Evolutionary conservation across 352 stramenopile genomes (phyloP), one percentile per base, ranked within the genome.

Genomic region (Aphanomyces astaci): DNA sequence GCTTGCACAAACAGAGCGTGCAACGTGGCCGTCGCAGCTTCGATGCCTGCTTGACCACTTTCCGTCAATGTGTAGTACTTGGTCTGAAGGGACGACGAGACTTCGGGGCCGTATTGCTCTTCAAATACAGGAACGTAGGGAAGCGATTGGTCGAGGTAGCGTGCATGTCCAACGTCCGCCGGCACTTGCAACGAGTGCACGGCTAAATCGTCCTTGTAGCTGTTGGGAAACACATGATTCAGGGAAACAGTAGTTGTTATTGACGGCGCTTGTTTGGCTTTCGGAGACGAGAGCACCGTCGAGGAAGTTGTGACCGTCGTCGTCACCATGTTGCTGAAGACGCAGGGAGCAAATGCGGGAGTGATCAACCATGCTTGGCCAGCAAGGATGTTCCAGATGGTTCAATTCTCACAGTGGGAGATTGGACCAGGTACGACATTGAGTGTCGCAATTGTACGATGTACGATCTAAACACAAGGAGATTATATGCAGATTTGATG

Each of bases 11-110:
- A 68, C 3, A 68, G 33, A 60, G 9, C 22, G 25, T 68, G 62
- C 27, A 68, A 45, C 32, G 31, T 45, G 2, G 27, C 2, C 51
- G 62, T 68, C 17, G 62, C 62, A 9, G 30, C 46, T 60, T 68
- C 62, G n/a, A 68, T 24, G 24, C 62, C 62, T 4, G 62, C 62
- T 59, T 68, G 62, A 25, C 62, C 62, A n/a, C 43, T 32, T 24
- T 68, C 62, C 3, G 40, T 68, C 3, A 68, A 27, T n/a, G 62
- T 68, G 36, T 68, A 68, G n/a, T 68, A 68, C n/a, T 40, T 68
- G 19, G 43, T 32, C 3, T 40, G n/a, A 11, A 59, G 13, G 43
- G 25, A 39, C 0, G 62, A 22, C 13, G 40, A 59, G 19, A 68
- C 24, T 27, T 68, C 39, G 10, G 40, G 49, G 43, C 62, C 62